Base-by-base conservation (phyloP, 2,329 filamentous ascomycete species). In the Elsinoe ampelina region DNA sequence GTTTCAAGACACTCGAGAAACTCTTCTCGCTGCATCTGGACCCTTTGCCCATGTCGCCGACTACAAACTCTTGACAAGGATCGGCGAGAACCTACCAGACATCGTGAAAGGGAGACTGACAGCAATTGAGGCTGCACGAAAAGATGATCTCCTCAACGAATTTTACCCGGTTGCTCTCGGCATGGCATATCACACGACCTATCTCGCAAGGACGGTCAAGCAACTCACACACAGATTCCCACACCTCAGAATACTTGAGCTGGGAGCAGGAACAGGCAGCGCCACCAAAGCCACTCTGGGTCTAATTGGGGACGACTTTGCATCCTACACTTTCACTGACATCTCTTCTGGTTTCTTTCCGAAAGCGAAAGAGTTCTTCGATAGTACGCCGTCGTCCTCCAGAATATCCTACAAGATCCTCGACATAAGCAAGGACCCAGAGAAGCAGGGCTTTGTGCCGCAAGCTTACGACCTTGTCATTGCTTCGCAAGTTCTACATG, bases 271-370 rank as follows among this genome's bases (percentile, higher is more conserved):
- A 1, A 75, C 73, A 2, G 75, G 74, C 2, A 69, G 68, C 10
- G 67, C 73, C 0, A 78, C 75, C 0, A 61, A 66, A 1, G 57
- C 54, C 1, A 63, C 77, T 4, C 61, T 77, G 2, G 54, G 62
- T 1, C 48, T 54, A 2, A 59, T 76, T 11, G 67, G 63, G 1
- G 35, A 55, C 26, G 48, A 54, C 6, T 73, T 72, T 45, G 60
- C 65, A 2, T 68, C 66, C 1, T 79, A 78, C 61, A 74, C 71
- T 0, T 79, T 67, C 62, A 78, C 77, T 0, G 75, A 78, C 57
- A 69, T 76, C 11, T 71, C 71, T 0, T 58, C 66, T 2, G 69
- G 66, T 6, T 75, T 74, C 64, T 75, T 78, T 51, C 68, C 70
- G 12, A 60, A 64, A 1, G 72, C 70, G 0, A 59, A 63, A 19